Conservation (phyloP, 495 filamentous ascomycete species). For the Lineolata rhizophorae region DNA sequence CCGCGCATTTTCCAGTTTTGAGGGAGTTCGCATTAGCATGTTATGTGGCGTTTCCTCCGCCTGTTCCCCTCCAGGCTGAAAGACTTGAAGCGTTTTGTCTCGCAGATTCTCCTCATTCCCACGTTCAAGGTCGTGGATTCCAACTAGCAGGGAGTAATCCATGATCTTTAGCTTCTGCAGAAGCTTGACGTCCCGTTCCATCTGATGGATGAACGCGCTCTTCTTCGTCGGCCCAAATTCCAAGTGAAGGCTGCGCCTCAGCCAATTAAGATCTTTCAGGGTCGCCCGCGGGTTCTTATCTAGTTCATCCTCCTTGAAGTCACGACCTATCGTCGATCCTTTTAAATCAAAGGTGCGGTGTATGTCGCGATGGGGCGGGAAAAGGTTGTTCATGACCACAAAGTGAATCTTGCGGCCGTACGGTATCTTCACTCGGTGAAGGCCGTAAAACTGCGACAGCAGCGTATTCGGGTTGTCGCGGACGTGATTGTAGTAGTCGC, state of each 20-base stretch:
- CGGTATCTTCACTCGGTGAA: constrained; percentile 95
- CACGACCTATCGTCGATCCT: constrained; percentile 85
- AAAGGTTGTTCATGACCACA: constrained; percentile 99
- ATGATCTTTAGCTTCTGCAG: constrained; percentile 83
- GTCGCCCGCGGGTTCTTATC: constrained; percentile 80
- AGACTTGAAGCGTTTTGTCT: constrained; percentile 86
- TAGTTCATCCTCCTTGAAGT: constrained; percentile 73
- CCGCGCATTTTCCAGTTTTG: constrained; percentile 75
- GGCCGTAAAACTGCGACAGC: constrained; percentile 92
- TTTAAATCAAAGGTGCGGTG: constrained; percentile 95
- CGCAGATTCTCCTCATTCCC: constrained; percentile 93
- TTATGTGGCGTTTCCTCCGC: constrained; percentile 24
- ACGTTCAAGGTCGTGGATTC: constrained; percentile 70
- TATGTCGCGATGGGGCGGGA: constrained; percentile 92
- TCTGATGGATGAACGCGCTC: constrained; percentile 64
- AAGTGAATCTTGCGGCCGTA: constrained; percentile 98
- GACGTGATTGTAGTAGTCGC: constrained; percentile 87
- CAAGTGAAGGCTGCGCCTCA: constrained; percentile 62
- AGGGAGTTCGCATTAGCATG: constrained; percentile 73
- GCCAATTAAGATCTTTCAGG: constrained; percentile 93
- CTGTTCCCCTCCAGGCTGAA: constrained; percentile 71
- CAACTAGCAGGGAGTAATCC: constrained; percentile 93
- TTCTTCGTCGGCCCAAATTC: constrained; percentile 79
- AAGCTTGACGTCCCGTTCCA: constrained; percentile 66
- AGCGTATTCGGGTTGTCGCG: constrained; percentile 85